Base-by-base conservation (phyloP, 768 basidiomycete species). In the Cystoderma amianthinum region DNA sequence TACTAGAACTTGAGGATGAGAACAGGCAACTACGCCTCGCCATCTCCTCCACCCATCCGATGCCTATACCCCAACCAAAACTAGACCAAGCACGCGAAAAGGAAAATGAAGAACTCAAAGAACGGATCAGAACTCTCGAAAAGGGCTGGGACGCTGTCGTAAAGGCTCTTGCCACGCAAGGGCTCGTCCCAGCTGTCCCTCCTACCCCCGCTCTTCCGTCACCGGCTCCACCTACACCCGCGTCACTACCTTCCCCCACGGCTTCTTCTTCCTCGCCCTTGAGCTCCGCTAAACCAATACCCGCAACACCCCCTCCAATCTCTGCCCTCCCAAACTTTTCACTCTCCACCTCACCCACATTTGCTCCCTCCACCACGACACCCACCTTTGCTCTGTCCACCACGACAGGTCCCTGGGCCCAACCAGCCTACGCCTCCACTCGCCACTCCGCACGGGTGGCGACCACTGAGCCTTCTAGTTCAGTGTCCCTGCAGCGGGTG, bases 371-470 rank as follows among this genome's bases (percentile, higher is more conserved):
- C 4, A 46, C 47, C 36, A 36, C 61, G 34, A 50, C 62, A 44
- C 53, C 49, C 48, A 47, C 51, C 19, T 44, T 46, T 49, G 36
- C 48, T 51, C 38, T 42, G 49, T 46, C 48, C 48, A 45, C 36
- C 55, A 43, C 46, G 45, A 46, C 57, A 57, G 48, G 43, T 41
- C 53, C 49, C 48, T 53, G 36, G 52, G 60, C 63, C 46, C n/a
- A n/a, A n/a, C 53, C 37, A 52, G 60, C 63, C 46, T 58, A 61
- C 58, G 71, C 82, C 59, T 64, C 85, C 81, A 85, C 89, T 92
- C 80, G 89, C 89, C 89, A 92, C 82, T 83, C 85, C 84, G 89
- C 89, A 92, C 89, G 89, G 89, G 84, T 92, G 89, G 89, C 77
- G 89, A 81, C 74, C 79, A 75, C 74, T 70, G 72, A 66, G 59